These are phyloP conservation scores for Rauvolfia tetraphylla DNA, from an alignment of 257 asterid species.

Conservation along the genomic window DNA sequence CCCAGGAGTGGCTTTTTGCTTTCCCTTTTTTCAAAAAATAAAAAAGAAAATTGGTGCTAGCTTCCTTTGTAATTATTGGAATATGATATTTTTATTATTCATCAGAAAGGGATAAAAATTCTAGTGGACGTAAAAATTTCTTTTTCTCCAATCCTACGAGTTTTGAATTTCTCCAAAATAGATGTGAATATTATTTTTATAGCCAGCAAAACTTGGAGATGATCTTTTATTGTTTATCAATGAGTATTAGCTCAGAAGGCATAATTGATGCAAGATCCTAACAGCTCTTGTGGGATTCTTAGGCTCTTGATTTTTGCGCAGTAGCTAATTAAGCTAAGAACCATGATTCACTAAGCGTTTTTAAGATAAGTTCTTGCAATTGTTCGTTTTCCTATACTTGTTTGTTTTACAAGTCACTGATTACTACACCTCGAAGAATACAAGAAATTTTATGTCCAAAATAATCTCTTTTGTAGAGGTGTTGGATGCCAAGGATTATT, in stretches of 20 bases:
- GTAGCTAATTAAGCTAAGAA: neutral
- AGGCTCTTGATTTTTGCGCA: too few relatives aligned
- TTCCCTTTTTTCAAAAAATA: too few relatives aligned
- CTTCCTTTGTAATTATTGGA: neutral
- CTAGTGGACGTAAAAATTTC: neutral
- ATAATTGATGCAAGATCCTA: neutral
- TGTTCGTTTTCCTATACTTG: neutral
- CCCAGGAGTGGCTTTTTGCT: too few relatives aligned
- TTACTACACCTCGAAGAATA: neutral
- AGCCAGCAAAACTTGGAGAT: neutral
- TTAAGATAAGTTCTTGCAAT: too few relatives aligned
- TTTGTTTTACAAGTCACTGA: neutral
- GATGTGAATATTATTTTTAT: neutral
- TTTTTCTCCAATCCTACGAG: neutral
- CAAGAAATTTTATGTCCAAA: neutral
- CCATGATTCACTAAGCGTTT: neutral
- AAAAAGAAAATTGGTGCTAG: too few relatives aligned
- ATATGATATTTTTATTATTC: neutral
- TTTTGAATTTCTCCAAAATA: too few relatives aligned
- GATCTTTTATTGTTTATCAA: too few relatives aligned
- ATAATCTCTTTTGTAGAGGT: neutral
- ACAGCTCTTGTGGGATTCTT: too few relatives aligned
- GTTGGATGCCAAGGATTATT: constrained; percentile 2
- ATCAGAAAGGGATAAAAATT: neutral
- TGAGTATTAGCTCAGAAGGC: neutral